These are phyloP conservation scores for Diaporthe sp. DNA, from an alignment of 2,329 filamentous ascomycete genomes.

Conservation along the genomic window DNA sequence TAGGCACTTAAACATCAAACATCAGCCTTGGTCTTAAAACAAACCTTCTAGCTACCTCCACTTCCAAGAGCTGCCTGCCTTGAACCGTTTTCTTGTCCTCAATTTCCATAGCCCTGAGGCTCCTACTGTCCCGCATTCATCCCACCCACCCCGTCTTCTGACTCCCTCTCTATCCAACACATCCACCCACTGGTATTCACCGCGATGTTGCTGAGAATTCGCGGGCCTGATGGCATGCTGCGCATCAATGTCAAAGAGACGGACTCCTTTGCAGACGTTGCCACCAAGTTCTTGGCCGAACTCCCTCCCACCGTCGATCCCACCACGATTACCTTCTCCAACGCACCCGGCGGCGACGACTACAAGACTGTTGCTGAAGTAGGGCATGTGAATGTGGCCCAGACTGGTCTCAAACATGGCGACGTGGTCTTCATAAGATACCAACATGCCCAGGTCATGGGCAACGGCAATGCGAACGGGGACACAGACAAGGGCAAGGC, in stretches of 20 bases:
- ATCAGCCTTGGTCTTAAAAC: constrained; percentile 6
- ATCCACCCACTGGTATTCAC: constrained; percentile 40
- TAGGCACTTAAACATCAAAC: neutral
- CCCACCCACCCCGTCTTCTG: neutral
- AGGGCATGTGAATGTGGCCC: constrained; percentile 66
- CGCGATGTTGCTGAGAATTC: constrained; percentile 86
- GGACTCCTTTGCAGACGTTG: constrained; percentile 78
- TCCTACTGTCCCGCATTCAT: constrained; percentile 1
- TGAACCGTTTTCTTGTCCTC: neutral
- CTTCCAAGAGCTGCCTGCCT: constrained; percentile 3
- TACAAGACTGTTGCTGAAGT: constrained; percentile 72
- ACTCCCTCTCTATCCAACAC: neutral
- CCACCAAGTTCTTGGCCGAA: constrained; percentile 68
- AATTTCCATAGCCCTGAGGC: neutral
- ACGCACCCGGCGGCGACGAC: constrained; percentile 70
- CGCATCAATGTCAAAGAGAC: constrained; percentile 83
- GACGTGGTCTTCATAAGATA: constrained; percentile 93
- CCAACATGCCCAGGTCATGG: constrained; percentile 65
- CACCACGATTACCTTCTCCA: constrained; percentile 72
- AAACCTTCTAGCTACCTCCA: neutral
- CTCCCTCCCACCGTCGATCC: constrained; percentile 75
- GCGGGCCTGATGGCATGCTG: constrained; percentile 93
- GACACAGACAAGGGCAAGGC: constrained; percentile 46
- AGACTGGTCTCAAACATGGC: constrained; percentile 83
- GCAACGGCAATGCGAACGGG: constrained; percentile 57